Base-by-base conservation (phyloP, 164 flowering plant species). In the Magnolia changhungtana region DNA sequence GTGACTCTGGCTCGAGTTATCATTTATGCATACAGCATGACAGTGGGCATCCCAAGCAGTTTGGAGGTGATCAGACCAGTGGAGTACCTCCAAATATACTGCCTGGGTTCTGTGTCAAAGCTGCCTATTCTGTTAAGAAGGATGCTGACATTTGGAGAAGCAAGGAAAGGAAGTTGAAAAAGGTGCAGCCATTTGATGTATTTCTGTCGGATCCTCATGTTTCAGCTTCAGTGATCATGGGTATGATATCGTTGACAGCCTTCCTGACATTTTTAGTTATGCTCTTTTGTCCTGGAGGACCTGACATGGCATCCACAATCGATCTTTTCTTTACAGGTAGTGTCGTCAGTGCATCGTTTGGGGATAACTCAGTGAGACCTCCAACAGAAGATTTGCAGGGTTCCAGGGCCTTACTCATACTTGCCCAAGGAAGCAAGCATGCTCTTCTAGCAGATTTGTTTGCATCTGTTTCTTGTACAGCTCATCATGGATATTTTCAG, bases 401-500 rank as follows among this genome's bases (percentile, higher is more conserved):
- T 58, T 79, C 66, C 61, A 77, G 37, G 75, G 81, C 84, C 50
- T 76, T 88, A 72, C 65, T 66, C 37, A 16, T 91, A 59, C 74
- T 72, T 77, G 81, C 82, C 50, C 76, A 80, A 24, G 82, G 82
- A 23, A 63, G 75, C 73, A 88, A 89, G 75, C 87, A 87, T 77
- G 76, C 86, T 64, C n/a, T 93, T 77, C 74, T 81, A 65, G 88
- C 89, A 27, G 97, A 95, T 87, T 8, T 79, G n/a, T 93, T 95
- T 85, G 93, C 87, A 76, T 81, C 94, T 67, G 74, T 87, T 63
- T 84, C 93, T 66, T 83, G 90, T 50, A 86, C 95, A 45, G 97
- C 94, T 64, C 98, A 93, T 84, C 87, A 87, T 81, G 98, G 98
- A 72, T 88, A 88, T 79, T 93, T 95, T 82, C 98, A 95, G 63